A percentile compares a stretch with the other conserved stretches of the same genome.
Conservation (phyloP, 805 yeast species). For the Starmerella gropengiesseri region DNA sequence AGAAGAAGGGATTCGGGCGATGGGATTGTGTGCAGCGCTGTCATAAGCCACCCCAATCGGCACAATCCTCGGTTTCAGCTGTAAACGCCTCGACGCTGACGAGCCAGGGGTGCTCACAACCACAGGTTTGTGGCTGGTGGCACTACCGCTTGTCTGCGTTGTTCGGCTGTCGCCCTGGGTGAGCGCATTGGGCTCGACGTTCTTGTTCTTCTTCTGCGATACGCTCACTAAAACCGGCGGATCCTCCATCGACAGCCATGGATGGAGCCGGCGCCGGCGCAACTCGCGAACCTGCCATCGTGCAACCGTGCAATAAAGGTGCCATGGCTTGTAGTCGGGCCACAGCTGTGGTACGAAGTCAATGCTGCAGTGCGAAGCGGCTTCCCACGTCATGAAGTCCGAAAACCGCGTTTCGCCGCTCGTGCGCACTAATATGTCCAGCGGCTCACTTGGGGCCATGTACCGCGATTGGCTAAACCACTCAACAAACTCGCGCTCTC, state of each 20-base stretch:
- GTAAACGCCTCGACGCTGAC: too few relatives aligned
- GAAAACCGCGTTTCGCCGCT: conserved; percentile 78
- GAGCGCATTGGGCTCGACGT: background rate
- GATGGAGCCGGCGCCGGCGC: background rate
- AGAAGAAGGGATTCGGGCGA: too few relatives aligned
- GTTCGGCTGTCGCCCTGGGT: background rate
- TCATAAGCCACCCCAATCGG: too few relatives aligned
- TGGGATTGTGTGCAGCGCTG: too few relatives aligned
- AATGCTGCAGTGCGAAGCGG: conserved; percentile 46
- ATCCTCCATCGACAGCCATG: conserved; percentile 10
- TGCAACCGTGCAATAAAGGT: conserved; percentile 60
- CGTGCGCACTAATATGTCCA: conserved; percentile 79
- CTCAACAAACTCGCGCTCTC: conserved; percentile 18
- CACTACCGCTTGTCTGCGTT: background rate
- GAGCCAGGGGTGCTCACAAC: background rate
- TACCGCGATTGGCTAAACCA: conserved; percentile 43
- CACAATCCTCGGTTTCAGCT: too few relatives aligned
- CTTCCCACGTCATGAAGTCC: conserved; percentile 87
- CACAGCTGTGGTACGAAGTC: conserved; percentile 72
- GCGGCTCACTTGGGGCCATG: conserved; percentile 60
- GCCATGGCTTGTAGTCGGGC: conserved; percentile 78
- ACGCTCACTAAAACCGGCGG: conserved; percentile 25
- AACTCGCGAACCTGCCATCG: conserved; percentile 44
- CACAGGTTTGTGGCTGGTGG: too few relatives aligned
- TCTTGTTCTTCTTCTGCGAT: conserved; percentile 1